phyloP scores from a whole-genome alignment of 805 yeast genomes.

The Yarrowia sp. region DNA sequence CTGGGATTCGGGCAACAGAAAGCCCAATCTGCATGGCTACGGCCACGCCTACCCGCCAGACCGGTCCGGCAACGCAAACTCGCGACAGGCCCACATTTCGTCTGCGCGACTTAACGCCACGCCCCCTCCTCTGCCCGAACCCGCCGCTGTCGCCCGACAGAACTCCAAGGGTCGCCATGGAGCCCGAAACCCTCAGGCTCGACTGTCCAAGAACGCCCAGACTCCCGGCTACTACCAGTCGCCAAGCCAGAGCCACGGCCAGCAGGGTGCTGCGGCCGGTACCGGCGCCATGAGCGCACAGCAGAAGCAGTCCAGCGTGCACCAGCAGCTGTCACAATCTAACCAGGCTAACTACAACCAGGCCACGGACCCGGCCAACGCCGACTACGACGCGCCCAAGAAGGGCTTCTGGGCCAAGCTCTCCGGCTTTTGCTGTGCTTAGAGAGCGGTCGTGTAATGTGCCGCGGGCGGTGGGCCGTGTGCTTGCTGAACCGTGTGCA shows the following conservation, averaged over 20 bases:
- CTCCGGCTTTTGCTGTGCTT: constrained; percentile 24
- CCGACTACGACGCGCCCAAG: constrained; percentile 26
- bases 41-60: constrained; percentile 87
- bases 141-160: constrained; percentile 40
- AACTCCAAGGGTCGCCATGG: constrained; percentile 37
- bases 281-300: constrained; percentile 15
- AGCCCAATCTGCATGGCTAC: constrained; percentile 92
- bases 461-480: too few relatives aligned
- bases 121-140: constrained; percentile 38
- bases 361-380: constrained; percentile 27
- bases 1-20: constrained; percentile 89
- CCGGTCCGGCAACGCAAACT: constrained; percentile 22
- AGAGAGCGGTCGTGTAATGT: background rate
- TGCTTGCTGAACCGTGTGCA: too few relatives aligned
- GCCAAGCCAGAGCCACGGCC: constrained; percentile 24
- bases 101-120: constrained; percentile 46
- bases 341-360: constrained; percentile 27
- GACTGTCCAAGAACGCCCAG: constrained; percentile 24
- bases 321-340: constrained; percentile 24
- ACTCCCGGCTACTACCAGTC: constrained; percentile 26
- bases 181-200: constrained; percentile 22
- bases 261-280: constrained; percentile 3
- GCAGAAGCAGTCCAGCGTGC: constrained; percentile 24
- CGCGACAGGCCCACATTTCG: constrained; percentile 36
- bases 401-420: constrained; percentile 27